phyloP scores from a whole-genome alignment of 1,139 yeast genomes.

The Trichomonascaceae sp. region DNA sequence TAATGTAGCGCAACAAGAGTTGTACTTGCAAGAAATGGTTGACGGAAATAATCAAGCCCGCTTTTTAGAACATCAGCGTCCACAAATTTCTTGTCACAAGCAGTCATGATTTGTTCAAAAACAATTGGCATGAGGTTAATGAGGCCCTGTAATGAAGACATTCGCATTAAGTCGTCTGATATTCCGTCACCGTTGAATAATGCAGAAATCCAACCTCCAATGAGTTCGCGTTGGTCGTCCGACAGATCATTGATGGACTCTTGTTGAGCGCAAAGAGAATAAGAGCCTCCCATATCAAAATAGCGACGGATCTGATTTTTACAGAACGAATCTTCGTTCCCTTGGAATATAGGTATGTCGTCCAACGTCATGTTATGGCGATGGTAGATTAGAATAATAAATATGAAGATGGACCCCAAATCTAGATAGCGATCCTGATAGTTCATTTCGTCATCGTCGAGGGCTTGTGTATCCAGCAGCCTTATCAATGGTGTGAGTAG shows the following conservation, averaged over 20 bases:
- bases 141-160: conserved; percentile 62
- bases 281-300: conserved; percentile 1
- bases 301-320: conserved; percentile 7
- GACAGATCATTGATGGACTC: conserved; percentile 22
- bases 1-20: conserved; percentile 40
- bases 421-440: conserved; percentile 66
- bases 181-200: conserved; percentile 82
- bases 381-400: conserved; percentile 42
- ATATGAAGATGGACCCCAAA: conserved; percentile 53
- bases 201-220: conserved; percentile 75
- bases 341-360: background rate
- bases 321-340: conserved; percentile 8
- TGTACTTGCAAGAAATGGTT: conserved; percentile 49
- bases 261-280: conserved; percentile 2
- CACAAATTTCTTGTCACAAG: conserved; percentile 51
- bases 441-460: conserved; percentile 39
- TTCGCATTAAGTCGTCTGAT: conserved; percentile 71
- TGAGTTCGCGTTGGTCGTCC: conserved; percentile 37
- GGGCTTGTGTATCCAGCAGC: conserved; percentile 33
- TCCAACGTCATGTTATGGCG: conserved; percentile 34
- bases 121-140: conserved; percentile 65
- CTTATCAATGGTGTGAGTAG: conserved; percentile 29
- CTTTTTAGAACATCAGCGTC: conserved; percentile 45
- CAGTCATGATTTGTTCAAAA: conserved; percentile 64
- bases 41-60: conserved; percentile 60